Evolutionary conservation across 2,329 filamentous ascomycete species (phyloP), one percentile per base, ranked within the genome.

Genomic region (Diaporthe caulivora): DNA sequence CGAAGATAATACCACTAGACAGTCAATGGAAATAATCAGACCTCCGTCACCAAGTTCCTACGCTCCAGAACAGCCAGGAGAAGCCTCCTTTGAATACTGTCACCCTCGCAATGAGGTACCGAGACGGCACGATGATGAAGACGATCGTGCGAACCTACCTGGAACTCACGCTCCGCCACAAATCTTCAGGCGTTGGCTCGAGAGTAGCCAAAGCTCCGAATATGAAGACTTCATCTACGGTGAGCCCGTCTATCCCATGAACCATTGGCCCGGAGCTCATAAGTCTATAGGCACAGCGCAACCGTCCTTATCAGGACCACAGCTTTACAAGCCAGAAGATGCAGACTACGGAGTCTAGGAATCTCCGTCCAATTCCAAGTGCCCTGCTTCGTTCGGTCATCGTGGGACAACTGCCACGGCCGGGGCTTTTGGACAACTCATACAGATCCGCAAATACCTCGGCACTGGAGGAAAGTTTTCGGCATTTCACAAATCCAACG

Each of bases 401-500:
- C n/a, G 44, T 10, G 70, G 70, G 2, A 67, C 51, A 9, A 72
- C 70, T 1, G 70, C 70, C 21, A 67, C 49, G 17, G 40, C 55
- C 11, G 60, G 47, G 10, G 60, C 49, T 7, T 55, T 3, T 6
- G 70, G 70, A 10, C 26, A 72, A n/a, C 26, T 67, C 17, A 2
- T 72, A 3, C 70, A 72, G 15, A n/a, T 58, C 37, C 67, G 70
- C 29, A 15, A 47, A 1, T 58, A 49, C 7, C 51, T 72, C 1
- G 70, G 51, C 21, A 29, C 51, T 54, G 70, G 70, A 24, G 70
- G 51, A 11, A 67, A 67, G 37, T 72, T 72, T 18, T 44, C 58
- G 21, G 60, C 51, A 2, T 49, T 42, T 21, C 70, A 72, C 34
- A 15, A 8, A 5, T 24, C 18, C 3, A 47, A 10, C 6, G 2